Percentiles rank a stretch among this genome's conserved stretches.
These are phyloP conservation scores for Nitzschia putrida DNA, from an alignment of 108 stramenopile species.

Conservation along the genomic window DNA sequence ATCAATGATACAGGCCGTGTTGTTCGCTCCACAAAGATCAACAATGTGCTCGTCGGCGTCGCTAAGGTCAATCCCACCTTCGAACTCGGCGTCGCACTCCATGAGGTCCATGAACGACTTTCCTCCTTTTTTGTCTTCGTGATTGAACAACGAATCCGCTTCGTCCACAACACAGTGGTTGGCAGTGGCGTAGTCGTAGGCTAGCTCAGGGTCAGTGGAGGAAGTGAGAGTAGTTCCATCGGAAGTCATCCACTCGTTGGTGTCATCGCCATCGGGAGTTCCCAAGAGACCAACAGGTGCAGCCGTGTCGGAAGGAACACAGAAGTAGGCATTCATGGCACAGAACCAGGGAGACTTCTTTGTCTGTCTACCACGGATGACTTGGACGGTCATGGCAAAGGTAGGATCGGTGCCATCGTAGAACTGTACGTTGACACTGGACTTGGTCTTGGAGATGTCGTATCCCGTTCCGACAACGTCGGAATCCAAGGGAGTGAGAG, in stretches of 20 bases:
- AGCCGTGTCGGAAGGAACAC: not conserved
- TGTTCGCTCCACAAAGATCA: not conserved
- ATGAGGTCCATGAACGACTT: not conserved
- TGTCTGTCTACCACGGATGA: no score
- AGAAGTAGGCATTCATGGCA: not conserved
- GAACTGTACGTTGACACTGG: not conserved
- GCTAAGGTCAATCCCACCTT: not conserved
- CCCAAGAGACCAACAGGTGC: conserved; percentile 1
- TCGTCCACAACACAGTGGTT: conserved; percentile 8
- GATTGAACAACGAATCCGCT: not conserved
- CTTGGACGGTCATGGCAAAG: not conserved
- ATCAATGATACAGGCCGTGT: not conserved
- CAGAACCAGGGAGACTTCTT: no score
- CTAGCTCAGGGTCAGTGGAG: not conserved
- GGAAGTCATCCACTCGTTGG: conserved; percentile 1
- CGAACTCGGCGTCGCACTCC: not conserved
- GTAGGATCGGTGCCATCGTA: not conserved
- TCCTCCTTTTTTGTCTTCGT: not conserved
- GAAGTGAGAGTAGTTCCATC: not conserved
- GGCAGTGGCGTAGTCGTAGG: conserved; percentile 2
- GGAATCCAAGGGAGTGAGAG: not conserved
- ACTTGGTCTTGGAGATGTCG: not conserved
- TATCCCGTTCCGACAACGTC: not conserved
- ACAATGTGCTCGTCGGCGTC: not conserved
- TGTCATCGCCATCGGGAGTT: not conserved